phyloP scores from a whole-genome alignment of 2,329 filamentous ascomycete species.

The Penicillium capsulatum region DNA sequence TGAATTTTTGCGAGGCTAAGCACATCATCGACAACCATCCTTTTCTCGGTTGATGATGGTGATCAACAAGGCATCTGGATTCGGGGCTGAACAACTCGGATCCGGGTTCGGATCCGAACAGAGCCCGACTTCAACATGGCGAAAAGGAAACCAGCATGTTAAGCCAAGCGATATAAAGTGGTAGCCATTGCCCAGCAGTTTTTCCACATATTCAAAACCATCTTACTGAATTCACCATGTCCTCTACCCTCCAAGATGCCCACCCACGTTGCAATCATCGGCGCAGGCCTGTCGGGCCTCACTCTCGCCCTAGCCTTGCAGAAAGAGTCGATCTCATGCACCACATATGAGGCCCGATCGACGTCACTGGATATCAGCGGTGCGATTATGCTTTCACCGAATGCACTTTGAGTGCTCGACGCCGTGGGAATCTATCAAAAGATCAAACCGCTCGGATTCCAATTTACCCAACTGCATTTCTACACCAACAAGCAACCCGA shows the following conservation, averaged over 20 bases:
- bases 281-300: constrained; percentile 51
- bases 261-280: constrained; percentile 44
- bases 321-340: constrained; percentile 47
- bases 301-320: constrained; percentile 54
- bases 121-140: too few relatives aligned
- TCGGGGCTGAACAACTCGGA: too few relatives aligned
- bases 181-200: too few relatives aligned
- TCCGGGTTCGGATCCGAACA: too few relatives aligned
- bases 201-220: too few relatives aligned
- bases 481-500: constrained; percentile 31
- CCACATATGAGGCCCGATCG: constrained; percentile 50
- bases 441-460: constrained; percentile 46
- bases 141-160: too few relatives aligned
- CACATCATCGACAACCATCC: too few relatives aligned
- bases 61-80: too few relatives aligned
- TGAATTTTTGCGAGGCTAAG: too few relatives aligned
- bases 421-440: constrained; percentile 47
- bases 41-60: too few relatives aligned
- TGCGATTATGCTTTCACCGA: constrained; percentile 58
- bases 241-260: constrained; percentile 6
- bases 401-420: constrained; percentile 54
- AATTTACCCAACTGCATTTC: constrained; percentile 52
- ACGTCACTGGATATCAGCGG: constrained; percentile 49
- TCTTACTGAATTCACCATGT: background rate
- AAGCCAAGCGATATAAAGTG: too few relatives aligned